A percentile compares a stretch with the other conserved stretches of the same genome.
phyloP scores from a whole-genome alignment of 2,329 filamentous ascomycete genomes.

The Beauveria rudraprayagi region DNA sequence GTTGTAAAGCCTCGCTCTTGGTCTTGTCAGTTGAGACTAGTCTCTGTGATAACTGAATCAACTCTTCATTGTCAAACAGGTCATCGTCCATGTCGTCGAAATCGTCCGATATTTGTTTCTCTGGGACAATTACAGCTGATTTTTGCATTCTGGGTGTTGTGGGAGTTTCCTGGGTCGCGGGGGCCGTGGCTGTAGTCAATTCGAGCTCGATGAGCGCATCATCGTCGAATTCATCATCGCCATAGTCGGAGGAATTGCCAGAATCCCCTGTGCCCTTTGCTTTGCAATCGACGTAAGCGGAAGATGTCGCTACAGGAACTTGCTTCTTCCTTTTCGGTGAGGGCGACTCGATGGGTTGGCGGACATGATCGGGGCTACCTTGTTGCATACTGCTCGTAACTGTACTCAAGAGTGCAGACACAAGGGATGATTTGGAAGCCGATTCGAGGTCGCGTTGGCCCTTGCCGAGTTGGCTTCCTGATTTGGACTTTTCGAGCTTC shows the following conservation, averaged over 20 bases:
- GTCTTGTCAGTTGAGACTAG: not conserved
- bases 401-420: conserved; percentile 58
- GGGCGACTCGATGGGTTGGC: conserved; percentile 31
- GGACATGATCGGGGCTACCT: conserved; percentile 26
- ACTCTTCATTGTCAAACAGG: conserved; percentile 37
- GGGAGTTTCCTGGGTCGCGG: conserved; percentile 18
- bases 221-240: conserved; percentile 51
- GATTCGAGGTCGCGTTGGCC: conserved; percentile 36
- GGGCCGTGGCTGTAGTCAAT: conserved; percentile 26
- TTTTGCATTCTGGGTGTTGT: conserved; percentile 12
- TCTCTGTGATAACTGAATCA: conserved; percentile 15
- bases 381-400: conserved; percentile 48
- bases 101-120: conserved; percentile 40
- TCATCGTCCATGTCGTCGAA: conserved; percentile 62
- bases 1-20: conserved; percentile 10
- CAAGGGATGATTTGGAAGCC: conserved; percentile 47
- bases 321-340: conserved; percentile 33
- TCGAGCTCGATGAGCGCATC: conserved; percentile 49
- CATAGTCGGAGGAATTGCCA: conserved; percentile 39
- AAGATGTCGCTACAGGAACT: not conserved
- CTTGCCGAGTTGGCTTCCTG: conserved; percentile 24
- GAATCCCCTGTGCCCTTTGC: conserved; percentile 2
- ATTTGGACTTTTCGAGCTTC: conserved; percentile 44
- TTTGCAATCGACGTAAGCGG: not conserved
- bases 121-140: conserved; percentile 7